phyloP scores from a whole-genome alignment of 148 eudicot genomes.

The Rhododendron williamsianum region DNA sequence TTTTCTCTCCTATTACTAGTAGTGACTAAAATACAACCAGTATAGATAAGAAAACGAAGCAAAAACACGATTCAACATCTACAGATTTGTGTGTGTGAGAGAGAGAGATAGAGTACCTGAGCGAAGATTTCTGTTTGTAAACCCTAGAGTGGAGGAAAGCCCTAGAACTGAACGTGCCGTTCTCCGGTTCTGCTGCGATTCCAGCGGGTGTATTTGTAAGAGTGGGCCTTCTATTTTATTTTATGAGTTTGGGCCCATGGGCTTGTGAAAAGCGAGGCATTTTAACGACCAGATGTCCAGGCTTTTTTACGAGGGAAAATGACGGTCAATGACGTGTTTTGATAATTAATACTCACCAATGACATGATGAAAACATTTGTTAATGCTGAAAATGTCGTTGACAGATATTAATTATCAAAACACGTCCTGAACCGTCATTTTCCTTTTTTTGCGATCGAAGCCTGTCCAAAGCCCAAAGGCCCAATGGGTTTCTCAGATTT shows the following conservation, averaged over 20 bases:
- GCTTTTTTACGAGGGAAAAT: too few relatives aligned
- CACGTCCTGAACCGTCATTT: too few relatives aligned
- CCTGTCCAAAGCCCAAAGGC: too few relatives aligned
- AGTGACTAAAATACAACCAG: not conserved
- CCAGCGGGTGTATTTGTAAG: not conserved
- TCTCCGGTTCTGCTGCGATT: not conserved
- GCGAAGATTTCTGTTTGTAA: not conserved
- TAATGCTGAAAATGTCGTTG: too few relatives aligned
- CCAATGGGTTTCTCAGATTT: too few relatives aligned
- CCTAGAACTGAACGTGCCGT: not conserved
- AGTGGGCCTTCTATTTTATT: not conserved
- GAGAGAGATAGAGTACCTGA: not conserved
- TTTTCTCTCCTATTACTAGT: not conserved
- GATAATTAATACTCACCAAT: too few relatives aligned
- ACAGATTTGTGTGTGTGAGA: not conserved
- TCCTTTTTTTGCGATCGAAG: too few relatives aligned
- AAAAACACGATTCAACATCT: not conserved
- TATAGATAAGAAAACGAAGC: not conserved
- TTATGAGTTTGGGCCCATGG: not conserved
- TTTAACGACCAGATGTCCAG: too few relatives aligned
- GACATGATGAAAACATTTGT: too few relatives aligned
- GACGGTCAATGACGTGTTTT: too few relatives aligned
- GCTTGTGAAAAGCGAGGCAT: not conserved
- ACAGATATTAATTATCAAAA: too few relatives aligned
- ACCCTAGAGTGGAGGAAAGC: not conserved